Evolutionary conservation across 169 alveolate genomes (phyloP).

Genomic region (Perkinsus chesapeaki): DNA sequence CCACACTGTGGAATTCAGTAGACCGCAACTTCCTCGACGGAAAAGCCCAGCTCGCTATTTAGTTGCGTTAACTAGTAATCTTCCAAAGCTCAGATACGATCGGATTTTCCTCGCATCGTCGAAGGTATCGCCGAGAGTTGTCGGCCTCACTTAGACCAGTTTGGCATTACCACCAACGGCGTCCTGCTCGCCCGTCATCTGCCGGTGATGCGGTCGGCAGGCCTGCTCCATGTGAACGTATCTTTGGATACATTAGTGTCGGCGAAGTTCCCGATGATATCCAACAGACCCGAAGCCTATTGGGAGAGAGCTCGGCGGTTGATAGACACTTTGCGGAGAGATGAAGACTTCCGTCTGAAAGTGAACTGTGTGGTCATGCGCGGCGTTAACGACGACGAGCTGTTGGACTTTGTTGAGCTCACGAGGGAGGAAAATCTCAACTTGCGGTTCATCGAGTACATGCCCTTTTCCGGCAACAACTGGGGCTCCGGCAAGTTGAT

Average conservation of each 20-base stretch:
- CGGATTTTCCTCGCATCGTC: slow-evolving; percentile 20
- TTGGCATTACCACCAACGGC: slow-evolving; percentile 50
- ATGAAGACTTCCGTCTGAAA: slow-evolving; percentile 13
- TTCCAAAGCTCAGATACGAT: neutral
- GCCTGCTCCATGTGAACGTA: slow-evolving; percentile 26
- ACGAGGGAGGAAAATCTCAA: slow-evolving; percentile 25
- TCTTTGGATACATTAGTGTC: slow-evolving; percentile 40
- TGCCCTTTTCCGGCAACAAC: slow-evolving; percentile 45
- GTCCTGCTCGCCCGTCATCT: slow-evolving; percentile 25
- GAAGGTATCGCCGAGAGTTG: slow-evolving; percentile 7
- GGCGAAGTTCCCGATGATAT: slow-evolving; percentile 38
- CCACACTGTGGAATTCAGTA: too few relatives aligned
- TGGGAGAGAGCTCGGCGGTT: slow-evolving; percentile 20
- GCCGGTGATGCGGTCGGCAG: slow-evolving; percentile 34
- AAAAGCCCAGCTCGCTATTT: neutral
- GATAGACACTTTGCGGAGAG: slow-evolving; percentile 1
- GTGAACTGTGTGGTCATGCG: slow-evolving; percentile 45
- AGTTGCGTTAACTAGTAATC: neutral
- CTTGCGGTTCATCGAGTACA: slow-evolving; percentile 47
- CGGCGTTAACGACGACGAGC: slow-evolving; percentile 47
- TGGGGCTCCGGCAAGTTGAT: slow-evolving; percentile 33
- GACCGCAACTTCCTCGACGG: too few relatives aligned
- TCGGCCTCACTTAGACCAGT: slow-evolving; percentile 10
- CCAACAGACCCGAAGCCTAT: slow-evolving; percentile 31
- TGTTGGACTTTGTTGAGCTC: slow-evolving; percentile 36